Conservation (phyloP, 2,329 filamentous ascomycete genomes). For the Boeremia lycopersici region DNA sequence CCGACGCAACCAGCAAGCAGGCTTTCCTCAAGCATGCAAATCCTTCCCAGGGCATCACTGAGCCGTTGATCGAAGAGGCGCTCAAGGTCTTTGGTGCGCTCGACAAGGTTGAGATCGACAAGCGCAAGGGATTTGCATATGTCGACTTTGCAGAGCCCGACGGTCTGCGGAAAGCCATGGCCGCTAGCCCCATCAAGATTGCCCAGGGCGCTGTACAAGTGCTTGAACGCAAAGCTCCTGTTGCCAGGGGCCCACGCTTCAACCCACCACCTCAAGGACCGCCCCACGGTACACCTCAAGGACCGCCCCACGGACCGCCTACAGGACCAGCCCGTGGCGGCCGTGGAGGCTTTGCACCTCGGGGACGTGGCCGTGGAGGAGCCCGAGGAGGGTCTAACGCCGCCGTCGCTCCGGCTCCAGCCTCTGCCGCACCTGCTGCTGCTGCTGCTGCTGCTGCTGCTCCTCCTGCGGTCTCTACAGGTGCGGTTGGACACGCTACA, state of each 20-base stretch:
- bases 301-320: conserved; percentile 34
- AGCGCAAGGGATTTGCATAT: conserved; percentile 92
- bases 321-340: conserved; percentile 38
- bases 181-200: conserved; percentile 79
- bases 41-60: conserved; percentile 88
- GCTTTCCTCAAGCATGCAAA: conserved; percentile 66
- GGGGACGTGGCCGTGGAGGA: conserved; percentile 44
- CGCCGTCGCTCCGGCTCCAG: conserved; percentile 14
- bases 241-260: conserved; percentile 35
- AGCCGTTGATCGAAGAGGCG: conserved; percentile 75
- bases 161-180: conserved; percentile 76
- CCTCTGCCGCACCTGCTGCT: not conserved
- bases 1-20: conserved; percentile 56
- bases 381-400: conserved; percentile 38
- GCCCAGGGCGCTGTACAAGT: conserved; percentile 88
- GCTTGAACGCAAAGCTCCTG: conserved; percentile 74
- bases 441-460: not conserved
- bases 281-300: conserved; percentile 32
- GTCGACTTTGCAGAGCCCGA: conserved; percentile 81
- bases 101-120: conserved; percentile 86
- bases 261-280: conserved; percentile 38
- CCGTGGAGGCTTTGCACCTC: conserved; percentile 41
- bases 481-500: conserved; percentile 1
- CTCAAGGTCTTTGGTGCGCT: conserved; percentile 77
- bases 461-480: not conserved